Base-by-base conservation (phyloP, 2,329 filamentous ascomycete genomes). In the Aureobasidium subglaciale region DNA sequence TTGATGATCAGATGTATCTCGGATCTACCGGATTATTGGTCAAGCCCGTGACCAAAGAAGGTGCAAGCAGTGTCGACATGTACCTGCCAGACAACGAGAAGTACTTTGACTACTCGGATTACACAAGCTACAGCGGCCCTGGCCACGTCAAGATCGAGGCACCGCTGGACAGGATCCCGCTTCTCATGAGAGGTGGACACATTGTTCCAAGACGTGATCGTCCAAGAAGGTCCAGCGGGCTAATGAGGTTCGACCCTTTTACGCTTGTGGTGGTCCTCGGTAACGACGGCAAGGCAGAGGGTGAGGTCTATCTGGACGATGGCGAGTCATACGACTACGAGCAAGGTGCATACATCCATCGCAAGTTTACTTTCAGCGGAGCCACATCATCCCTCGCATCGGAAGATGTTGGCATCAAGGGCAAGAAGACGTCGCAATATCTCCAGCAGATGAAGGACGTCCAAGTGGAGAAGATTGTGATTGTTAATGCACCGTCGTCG, bases 71-170 rank as follows among this genome's bases (percentile, higher is more conserved):
- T 18, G 83, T 85, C 0, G 85, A 90, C 18, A 81, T 99, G 56
- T 96, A 95, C 73, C 83, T 99, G 54, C 86, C 91, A 1, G 92
- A 97, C 63, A 81, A 86, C 57, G 88, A 95, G 70, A 80, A 87
- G 53, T 97, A 99, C 71, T 99, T 91, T 66, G 88, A 97, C 72
- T 99, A 99, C 75, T 95, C 93, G 68, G 89, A 89, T 64, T 96
- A 90, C 73, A 83, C 86, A 38, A 75, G 83, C 40, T 83, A 95
- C 66, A 85, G 84, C 20, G 80, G 86, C 22, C 83, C 85, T 59
- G 87, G 88, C 60, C 86, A 86, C 69, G 77, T 89, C 59, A 86
- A 81, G 1, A 75, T 96, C 34, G 72, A 82, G 1, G 88, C 92
- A 0, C 88, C 91, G 0, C 78, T 97, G 3, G 88, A 96, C 56